Conservation (phyloP, 192 early-diverging fungal species). For the Coemansia sp. region DNA sequence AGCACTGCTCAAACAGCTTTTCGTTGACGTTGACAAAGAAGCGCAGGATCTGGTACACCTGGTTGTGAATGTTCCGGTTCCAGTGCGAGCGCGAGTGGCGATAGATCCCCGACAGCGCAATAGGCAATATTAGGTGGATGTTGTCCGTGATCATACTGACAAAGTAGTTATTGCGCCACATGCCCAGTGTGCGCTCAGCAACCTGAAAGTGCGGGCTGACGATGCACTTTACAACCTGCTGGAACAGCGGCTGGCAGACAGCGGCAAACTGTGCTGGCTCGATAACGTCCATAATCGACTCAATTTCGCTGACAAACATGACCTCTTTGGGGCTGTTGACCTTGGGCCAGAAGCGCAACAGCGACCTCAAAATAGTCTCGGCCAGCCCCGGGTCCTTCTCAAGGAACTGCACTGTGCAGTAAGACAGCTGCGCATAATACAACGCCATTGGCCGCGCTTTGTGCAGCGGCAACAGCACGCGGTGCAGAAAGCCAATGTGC, state of each 20-base stretch:
- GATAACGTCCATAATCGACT: conserved; percentile 94
- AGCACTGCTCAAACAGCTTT: conserved; percentile 94
- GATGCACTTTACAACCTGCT: conserved; percentile 88
- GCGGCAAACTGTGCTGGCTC: conserved; percentile 90
- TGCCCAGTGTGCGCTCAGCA: conserved; percentile 96
- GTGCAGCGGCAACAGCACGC: conserved; percentile 93
- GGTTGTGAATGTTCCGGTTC: conserved; percentile 97
- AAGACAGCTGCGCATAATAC: conserved; percentile 96
- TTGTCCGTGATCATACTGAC: conserved; percentile 95
- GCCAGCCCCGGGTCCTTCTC: conserved; percentile 96
- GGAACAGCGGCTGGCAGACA: conserved; percentile 88
- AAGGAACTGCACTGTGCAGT: conserved; percentile 98
- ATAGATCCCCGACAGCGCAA: conserved; percentile 93
- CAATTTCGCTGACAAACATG: conserved; percentile 98
- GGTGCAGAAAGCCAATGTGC: conserved; percentile 93
- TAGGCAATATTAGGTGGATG: conserved; percentile 85
- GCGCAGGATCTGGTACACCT: conserved; percentile 96
- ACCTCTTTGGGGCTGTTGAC: conserved; percentile 99
- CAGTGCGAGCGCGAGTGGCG: conserved; percentile 95
- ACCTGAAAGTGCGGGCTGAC: conserved; percentile 99
- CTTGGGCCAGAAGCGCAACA: conserved; percentile 97
- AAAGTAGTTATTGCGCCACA: conserved; percentile 99
- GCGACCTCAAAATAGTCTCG: conserved; percentile 81
- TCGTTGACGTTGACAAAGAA: conserved; percentile 97
- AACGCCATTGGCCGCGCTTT: conserved; percentile 91